Evolutionary conservation across 345 rosid species (phyloP), one percentile per base, ranked within the genome.

Genomic region (Carallia brachiata): DNA sequence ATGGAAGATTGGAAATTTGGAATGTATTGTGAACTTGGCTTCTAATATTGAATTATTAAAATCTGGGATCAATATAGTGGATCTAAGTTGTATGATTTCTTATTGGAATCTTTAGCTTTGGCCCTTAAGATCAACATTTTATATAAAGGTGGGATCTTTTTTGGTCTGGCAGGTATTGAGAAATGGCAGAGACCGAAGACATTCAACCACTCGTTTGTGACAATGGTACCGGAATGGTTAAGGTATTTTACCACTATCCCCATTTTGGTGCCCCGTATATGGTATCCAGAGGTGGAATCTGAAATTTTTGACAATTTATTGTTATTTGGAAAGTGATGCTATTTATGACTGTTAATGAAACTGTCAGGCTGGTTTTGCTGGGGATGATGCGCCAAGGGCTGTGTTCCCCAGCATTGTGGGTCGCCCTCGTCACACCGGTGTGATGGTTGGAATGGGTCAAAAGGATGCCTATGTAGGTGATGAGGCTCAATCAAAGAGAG

Each of bases 391-490:
- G 8, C 88, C 85, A 23, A 79, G 85, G 70, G 85, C 88, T 31
- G 88, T 84, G 39, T 84, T 84, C 52, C 88, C 88, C 6, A 84
- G 88, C 56, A 84, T 84, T 40, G 85, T 84, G 48, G 88, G 88
- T 34, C 85, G 88, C 7, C 88, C 85, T 58, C 88, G 85, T 16
- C 85, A 84, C 63, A 84, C 85, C 0, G 86, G 89, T 34, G 89
- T 85, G 58, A 85, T 85, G 89, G 89, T 85, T 32, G 89, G 89
- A 16, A 85, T 85, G 85, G 87, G 82, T 39, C 84, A 83, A 63
- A 85, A 85, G 70, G 91, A 85, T 81, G 91, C 89, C 23, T 87
- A 85, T 70, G 92, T 86, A 8, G 92, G 92, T 23, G 92, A 88
- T 18, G 90, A 84, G 81, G 92, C 92, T 70, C 89, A 85, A 71